Conservation (phyloP, 2,329 filamentous ascomycete species). For the Stagonosporopsis rhizophila region DNA sequence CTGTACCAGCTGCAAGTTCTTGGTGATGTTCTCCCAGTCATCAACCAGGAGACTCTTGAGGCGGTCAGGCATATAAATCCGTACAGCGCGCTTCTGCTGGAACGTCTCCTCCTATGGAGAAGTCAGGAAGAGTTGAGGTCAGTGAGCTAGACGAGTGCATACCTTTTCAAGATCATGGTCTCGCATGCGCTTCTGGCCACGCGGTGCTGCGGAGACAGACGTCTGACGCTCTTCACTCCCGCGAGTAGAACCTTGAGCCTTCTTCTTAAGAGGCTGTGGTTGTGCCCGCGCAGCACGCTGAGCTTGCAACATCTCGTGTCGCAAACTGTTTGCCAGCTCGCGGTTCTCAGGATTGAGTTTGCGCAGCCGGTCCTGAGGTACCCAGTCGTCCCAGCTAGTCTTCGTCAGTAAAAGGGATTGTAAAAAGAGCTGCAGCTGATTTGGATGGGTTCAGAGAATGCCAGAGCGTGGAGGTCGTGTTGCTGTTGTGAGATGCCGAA, state of each 20-base stretch:
- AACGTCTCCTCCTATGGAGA: constrained; percentile 83
- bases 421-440: neutral
- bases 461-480: neutral
- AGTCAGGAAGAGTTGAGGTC: constrained; percentile 11
- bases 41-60: constrained; percentile 94
- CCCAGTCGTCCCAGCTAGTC: constrained; percentile 94
- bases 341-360: constrained; percentile 96
- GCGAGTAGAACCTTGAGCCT: constrained; percentile 67
- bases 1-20: constrained; percentile 87
- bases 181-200: constrained; percentile 75
- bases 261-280: constrained; percentile 60
- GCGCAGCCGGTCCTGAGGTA: constrained; percentile 87
- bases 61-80: constrained; percentile 84
- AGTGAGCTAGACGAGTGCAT: constrained; percentile 9
- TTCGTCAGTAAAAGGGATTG: constrained; percentile 23
- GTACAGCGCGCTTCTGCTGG: constrained; percentile 81
- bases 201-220: constrained; percentile 60
- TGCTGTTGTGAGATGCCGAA: constrained; percentile 16
- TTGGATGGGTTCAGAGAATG: neutral
- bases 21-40: constrained; percentile 98
- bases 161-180: constrained; percentile 87
- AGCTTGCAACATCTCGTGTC: constrained; percentile 70
- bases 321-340: constrained; percentile 78
- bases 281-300: constrained; percentile 56
- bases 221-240: constrained; percentile 80